A percentile compares a stretch with the other conserved stretches of the same genome.
phyloP scores from a whole-genome alignment of 2,329 filamentous ascomycete genomes.

The Hirsutella rhossiliensis region DNA sequence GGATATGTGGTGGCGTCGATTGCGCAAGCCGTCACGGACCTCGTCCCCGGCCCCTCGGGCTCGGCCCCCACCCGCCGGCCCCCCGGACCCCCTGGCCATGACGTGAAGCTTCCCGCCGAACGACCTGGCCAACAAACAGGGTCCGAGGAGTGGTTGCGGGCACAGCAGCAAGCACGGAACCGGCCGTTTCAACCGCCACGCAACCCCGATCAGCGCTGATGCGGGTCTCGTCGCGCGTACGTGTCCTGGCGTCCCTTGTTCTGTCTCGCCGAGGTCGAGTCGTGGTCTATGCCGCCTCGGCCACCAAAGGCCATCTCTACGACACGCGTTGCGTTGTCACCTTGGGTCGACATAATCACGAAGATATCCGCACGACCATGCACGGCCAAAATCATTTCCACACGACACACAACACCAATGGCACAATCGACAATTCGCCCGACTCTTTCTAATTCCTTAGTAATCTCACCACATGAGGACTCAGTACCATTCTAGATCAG shows the following conservation, averaged over 20 bases:
- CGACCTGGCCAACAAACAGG: slow-evolving; percentile 40
- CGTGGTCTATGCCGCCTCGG: background rate
- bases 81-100: slow-evolving; percentile 26
- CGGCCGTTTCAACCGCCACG: slow-evolving; percentile 30
- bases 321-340: too few relatives aligned
- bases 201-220: slow-evolving; percentile 25
- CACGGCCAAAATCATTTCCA: too few relatives aligned
- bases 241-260: background rate
- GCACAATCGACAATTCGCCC: too few relatives aligned
- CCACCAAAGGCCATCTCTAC: background rate
- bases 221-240: background rate
- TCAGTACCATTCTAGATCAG: too few relatives aligned
- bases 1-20: slow-evolving; percentile 64
- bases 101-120: slow-evolving; percentile 50
- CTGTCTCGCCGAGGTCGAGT: background rate
- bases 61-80: slow-evolving; percentile 11
- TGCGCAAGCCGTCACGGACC: slow-evolving; percentile 57
- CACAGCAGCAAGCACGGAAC: slow-evolving; percentile 30
- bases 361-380: too few relatives aligned
- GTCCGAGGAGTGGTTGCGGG: slow-evolving; percentile 37
- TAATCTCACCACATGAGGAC: too few relatives aligned
- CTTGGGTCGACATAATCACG: too few relatives aligned
- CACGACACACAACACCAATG: too few relatives aligned
- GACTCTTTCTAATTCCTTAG: too few relatives aligned
- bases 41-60: slow-evolving; percentile 38